Conservation (phyloP, 2,329 filamentous ascomycete genomes). For the Talaromyces sp. region DNA sequence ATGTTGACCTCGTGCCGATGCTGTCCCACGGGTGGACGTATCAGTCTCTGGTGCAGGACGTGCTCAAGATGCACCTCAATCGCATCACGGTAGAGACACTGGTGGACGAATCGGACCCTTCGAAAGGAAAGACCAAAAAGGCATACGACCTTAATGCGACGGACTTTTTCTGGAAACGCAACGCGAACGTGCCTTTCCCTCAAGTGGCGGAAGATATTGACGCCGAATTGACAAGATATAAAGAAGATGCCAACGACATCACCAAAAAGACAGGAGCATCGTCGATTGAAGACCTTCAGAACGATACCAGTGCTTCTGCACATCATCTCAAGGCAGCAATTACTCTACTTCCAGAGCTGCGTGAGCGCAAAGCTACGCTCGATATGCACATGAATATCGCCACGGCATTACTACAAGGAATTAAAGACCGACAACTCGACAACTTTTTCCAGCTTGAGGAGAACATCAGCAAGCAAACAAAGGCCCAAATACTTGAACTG, state of each 20-base stretch:
- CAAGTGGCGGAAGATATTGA: slow-evolving; percentile 97
- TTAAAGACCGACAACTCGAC: slow-evolving; percentile 92
- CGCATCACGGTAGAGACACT: slow-evolving; percentile 88
- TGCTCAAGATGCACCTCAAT: slow-evolving; percentile 77
- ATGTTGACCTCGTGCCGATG: slow-evolving; percentile 95
- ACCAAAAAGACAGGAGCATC: slow-evolving; percentile 93
- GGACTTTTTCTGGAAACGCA: slow-evolving; percentile 96
- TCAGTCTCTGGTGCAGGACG: slow-evolving; percentile 78
- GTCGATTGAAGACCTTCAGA: slow-evolving; percentile 86
- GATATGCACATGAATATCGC: slow-evolving; percentile 99
- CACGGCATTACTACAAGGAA: slow-evolving; percentile 72
- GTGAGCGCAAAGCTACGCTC: slow-evolving; percentile 85
- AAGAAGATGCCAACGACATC: slow-evolving; percentile 89
- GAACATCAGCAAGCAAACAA: slow-evolving; percentile 84
- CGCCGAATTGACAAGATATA: slow-evolving; percentile 86
- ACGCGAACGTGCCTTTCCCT: slow-evolving; percentile 84
- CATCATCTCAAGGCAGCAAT: slow-evolving; percentile 96
- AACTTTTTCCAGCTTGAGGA: slow-evolving; percentile 96
- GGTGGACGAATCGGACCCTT: slow-evolving; percentile 69
- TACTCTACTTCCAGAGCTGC: slow-evolving; percentile 82
- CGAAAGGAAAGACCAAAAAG: slow-evolving; percentile 75
- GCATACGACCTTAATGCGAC: slow-evolving; percentile 83
- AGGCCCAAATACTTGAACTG: slow-evolving; percentile 80
- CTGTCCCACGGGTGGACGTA: slow-evolving; percentile 95
- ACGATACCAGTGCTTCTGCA: slow-evolving; percentile 81